Conservation (phyloP, 352 stramenopile species). For the Phytophthora uliginosa region DNA sequence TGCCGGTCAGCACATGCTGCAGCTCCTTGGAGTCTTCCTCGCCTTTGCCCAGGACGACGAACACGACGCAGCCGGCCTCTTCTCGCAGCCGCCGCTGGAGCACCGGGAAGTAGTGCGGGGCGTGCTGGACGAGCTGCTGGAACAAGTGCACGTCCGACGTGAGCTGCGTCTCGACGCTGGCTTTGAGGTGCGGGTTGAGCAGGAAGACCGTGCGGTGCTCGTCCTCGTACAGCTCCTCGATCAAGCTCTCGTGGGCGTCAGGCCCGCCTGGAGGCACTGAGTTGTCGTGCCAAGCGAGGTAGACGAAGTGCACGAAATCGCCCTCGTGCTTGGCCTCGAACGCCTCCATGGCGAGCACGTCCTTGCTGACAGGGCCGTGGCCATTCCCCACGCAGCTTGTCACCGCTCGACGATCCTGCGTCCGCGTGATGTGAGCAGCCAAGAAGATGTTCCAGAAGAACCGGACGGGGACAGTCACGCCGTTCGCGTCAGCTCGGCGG, state of each 20-base stretch:
- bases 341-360: constrained; percentile 36
- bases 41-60: constrained; percentile 46
- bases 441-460: constrained; percentile 76
- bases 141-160: constrained; percentile 28
- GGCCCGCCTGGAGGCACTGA: not conserved
- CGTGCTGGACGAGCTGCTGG: constrained; percentile 51
- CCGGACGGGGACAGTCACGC: constrained; percentile 26
- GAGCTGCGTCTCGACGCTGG: not conserved
- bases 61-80: constrained; percentile 48
- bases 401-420: not conserved
- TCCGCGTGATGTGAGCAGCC: constrained; percentile 16
- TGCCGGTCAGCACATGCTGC: constrained; percentile 32
- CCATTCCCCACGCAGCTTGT: constrained; percentile 16
- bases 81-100: constrained; percentile 58
- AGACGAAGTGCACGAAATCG: constrained; percentile 65
- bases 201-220: constrained; percentile 45
- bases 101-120: constrained; percentile 47
- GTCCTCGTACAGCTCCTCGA: constrained; percentile 50
- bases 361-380: constrained; percentile 24
- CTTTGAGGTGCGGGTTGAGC: constrained; percentile 25
- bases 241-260: constrained; percentile 9
- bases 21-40: constrained; percentile 28
- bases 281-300: constrained; percentile 48
- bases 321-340: constrained; percentile 51
- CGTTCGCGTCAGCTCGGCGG: constrained; percentile 12